Evolutionary conservation across 1,284 basidiomycete genomes (phyloP), one percentile per base, ranked within the genome.

Genomic region (Singerocomus inundabilis): DNA sequence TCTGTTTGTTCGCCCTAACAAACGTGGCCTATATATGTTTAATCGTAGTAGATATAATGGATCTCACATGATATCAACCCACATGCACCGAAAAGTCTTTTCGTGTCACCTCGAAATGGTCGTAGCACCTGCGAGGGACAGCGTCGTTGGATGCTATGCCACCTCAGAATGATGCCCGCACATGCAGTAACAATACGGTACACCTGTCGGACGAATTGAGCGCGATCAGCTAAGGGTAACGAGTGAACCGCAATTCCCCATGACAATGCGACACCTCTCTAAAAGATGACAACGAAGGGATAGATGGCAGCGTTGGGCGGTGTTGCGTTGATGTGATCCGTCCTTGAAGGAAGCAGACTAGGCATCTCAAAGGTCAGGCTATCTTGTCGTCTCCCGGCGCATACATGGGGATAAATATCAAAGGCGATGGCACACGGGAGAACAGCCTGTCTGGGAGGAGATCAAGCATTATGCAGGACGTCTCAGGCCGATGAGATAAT

Each of bases 21-120:
- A 54, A 36, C 48, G 29, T 59, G 53, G 48, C 33, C 35, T n/a
- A n/a, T n/a, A 34, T 56, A 42, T 53, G 56, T 63, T 51, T 60
- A 54, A 59, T 59, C 42, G 30, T 50, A 35, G 57, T 56, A 61
- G 56, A 63, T 57, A 54, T 63, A 59, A 59, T 57, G 39, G 40
- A 52, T 58, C 55, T 52, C 31, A 36, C 34, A 49, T 44, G 29
- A 33, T 37, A 31, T 24, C 13, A n/a, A 15, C 31, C 15, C 5
- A 33, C n/a, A 33, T 9, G n/a, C 15, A 33, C n/a, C 32, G n/a
- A 33, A 15, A 16, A n/a, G 8, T 33, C 32, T 33, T 32, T 33
- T 11, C 6, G n/a, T 34, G 32, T 34, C 9, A 5, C 10, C 16
- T 33, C 7, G 6, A 32, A 15, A 32, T n/a, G 31, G 31, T 32